phyloP scores from a whole-genome alignment of 768 basidiomycete species.

The Pleurotus tuber-regium region DNA sequence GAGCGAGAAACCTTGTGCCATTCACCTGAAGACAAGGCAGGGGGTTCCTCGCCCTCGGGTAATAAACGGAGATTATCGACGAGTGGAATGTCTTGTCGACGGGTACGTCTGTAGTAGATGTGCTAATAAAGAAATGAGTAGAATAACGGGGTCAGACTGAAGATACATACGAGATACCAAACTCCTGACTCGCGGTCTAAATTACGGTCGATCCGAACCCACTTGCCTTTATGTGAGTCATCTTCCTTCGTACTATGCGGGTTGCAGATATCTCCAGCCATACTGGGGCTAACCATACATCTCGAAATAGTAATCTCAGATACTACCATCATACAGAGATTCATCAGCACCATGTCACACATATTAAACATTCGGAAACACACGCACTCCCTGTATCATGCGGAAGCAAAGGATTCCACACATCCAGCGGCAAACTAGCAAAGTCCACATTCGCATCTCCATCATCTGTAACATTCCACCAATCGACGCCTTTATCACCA shows the following conservation, averaged over 20 bases:
- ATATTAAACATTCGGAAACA: neutral
- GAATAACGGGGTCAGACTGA: slow-evolving; percentile 2
- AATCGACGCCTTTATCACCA: slow-evolving; percentile 43
- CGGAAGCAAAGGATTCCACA: slow-evolving; percentile 73
- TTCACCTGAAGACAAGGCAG: slow-evolving; percentile 26
- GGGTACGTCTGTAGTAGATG: slow-evolving; percentile 83
- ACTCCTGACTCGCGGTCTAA: slow-evolving; percentile 64
- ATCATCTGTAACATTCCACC: slow-evolving; percentile 61
- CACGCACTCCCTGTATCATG: slow-evolving; percentile 75
- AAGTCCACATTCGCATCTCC: slow-evolving; percentile 42
- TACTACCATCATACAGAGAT: slow-evolving; percentile 41
- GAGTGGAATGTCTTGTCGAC: slow-evolving; percentile 77
- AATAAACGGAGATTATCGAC: slow-evolving; percentile 73
- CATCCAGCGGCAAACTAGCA: slow-evolving; percentile 75
- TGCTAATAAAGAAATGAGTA: slow-evolving; percentile 29
- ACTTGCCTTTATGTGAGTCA: slow-evolving; percentile 78
- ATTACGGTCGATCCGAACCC: slow-evolving; percentile 86
- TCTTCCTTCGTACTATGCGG: slow-evolving; percentile 69
- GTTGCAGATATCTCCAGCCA: slow-evolving; percentile 58
- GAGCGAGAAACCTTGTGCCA: slow-evolving; percentile 71
- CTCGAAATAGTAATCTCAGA: slow-evolving; percentile 74
- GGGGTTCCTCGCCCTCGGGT: slow-evolving; percentile 48
- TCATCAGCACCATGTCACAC: neutral
- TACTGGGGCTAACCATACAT: slow-evolving; percentile 63
- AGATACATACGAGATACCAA: slow-evolving; percentile 55